A percentile compares a stretch with the other conserved stretches of the same genome.
These are phyloP conservation scores for Waltergamsia citrina DNA, from an alignment of 2,329 filamentous ascomycete species.

Conservation along the genomic window DNA sequence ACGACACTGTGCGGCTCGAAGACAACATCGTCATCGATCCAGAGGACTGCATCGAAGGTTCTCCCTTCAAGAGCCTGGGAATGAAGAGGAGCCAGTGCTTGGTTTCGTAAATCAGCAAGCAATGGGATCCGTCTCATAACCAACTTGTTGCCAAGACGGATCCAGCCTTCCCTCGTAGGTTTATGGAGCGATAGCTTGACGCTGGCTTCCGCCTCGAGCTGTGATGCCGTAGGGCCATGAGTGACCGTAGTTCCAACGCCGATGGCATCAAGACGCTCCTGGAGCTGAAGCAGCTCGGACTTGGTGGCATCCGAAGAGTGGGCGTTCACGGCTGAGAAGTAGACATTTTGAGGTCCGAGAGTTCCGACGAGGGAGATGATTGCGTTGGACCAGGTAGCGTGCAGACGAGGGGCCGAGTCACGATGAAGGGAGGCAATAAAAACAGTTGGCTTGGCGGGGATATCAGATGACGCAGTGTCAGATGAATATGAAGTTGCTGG, in stretches of 20 bases:
- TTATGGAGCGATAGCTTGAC: background rate
- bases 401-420: constrained; percentile 55
- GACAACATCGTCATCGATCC: constrained; percentile 50
- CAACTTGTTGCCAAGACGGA: constrained; percentile 33
- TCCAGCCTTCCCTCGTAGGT: background rate
- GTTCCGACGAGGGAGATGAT: constrained; percentile 45
- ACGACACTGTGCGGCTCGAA: constrained; percentile 50
- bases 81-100: constrained; percentile 48
- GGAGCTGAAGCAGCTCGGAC: constrained; percentile 46
- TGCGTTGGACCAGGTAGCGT: constrained; percentile 52
- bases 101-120: constrained; percentile 54
- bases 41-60: constrained; percentile 49
- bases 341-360: constrained; percentile 56
- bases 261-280: constrained; percentile 47
- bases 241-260: constrained; percentile 60
- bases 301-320: constrained; percentile 64
- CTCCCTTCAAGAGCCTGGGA: constrained; percentile 38
- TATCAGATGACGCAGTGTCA: too few species aligned
- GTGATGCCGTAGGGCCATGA: constrained; percentile 52
- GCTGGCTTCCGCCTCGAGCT: constrained; percentile 12
- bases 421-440: constrained; percentile 61
- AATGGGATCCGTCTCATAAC: constrained; percentile 61
- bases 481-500: too few species aligned
- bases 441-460: constrained; percentile 28
- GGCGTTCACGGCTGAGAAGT: constrained; percentile 58